Evolutionary conservation across 495 filamentous ascomycete genomes (phyloP).

Genomic region (Daldinia loculata): DNA sequence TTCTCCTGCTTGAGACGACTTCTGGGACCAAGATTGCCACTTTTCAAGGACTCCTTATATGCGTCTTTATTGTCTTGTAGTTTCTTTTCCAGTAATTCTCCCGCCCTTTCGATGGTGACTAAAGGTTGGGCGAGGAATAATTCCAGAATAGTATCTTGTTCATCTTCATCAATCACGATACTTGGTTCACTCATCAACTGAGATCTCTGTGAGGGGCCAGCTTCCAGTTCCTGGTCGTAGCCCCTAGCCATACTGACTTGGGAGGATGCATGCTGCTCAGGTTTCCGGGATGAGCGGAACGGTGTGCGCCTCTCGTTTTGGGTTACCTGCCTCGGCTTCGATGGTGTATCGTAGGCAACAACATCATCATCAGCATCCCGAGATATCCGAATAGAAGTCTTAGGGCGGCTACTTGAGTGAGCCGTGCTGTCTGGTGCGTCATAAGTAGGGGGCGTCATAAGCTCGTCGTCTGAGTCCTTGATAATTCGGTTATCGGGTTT

Average conservation of each 20-base stretch:
- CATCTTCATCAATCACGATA: constrained; percentile 31
- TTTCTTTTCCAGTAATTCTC: constrained; percentile 37
- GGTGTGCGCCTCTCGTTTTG: constrained; percentile 26
- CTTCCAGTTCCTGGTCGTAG: constrained; percentile 11
- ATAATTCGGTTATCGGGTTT: constrained; percentile 47
- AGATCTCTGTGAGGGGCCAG: constrained; percentile 22
- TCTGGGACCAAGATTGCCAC: constrained; percentile 45
- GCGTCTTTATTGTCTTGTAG: constrained; percentile 48
- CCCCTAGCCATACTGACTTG: constrained; percentile 6
- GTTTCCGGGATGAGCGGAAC: constrained; percentile 36
- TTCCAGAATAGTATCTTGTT: constrained; percentile 43
- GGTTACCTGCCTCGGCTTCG: constrained; percentile 23
- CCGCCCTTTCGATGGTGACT: constrained; percentile 44
- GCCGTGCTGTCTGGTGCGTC: constrained; percentile 26
- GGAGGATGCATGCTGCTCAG: constrained; percentile 15
- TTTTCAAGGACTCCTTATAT: constrained; percentile 46
- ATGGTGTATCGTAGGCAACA: constrained; percentile 38
- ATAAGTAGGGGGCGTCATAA: constrained; percentile 42
- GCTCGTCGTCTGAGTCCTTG: constrained; percentile 62
- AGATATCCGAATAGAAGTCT: constrained; percentile 19
- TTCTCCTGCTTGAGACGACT: constrained; percentile 50
- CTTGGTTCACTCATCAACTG: constrained; percentile 10
- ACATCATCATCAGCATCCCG: constrained; percentile 25
- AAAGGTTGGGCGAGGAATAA: constrained; percentile 48
- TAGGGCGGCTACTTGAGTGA: constrained; percentile 31